These are phyloP conservation scores for Knufia petricola DNA, from an alignment of 2,329 filamentous ascomycete species.

Conservation along the genomic window DNA sequence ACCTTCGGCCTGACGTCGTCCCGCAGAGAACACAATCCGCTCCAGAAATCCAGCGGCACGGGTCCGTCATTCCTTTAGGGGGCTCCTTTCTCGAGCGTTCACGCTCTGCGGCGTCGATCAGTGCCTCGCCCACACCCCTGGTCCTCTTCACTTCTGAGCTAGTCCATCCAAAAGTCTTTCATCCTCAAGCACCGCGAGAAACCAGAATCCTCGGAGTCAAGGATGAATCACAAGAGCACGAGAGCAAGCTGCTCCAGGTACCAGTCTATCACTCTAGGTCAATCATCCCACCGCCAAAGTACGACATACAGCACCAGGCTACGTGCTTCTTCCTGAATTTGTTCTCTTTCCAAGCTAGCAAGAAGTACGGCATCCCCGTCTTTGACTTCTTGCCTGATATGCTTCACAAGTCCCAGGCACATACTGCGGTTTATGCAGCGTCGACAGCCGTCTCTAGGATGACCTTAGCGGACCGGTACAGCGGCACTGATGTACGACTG, in stretches of 20 bases:
- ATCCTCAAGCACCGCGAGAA: neutral
- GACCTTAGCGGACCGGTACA: slow-evolving; percentile 21
- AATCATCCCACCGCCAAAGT: slow-evolving; percentile 13
- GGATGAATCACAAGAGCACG: neutral
- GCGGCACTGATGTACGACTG: slow-evolving; percentile 18
- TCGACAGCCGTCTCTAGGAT: slow-evolving; percentile 20
- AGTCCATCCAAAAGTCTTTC: neutral
- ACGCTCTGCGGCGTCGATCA: neutral
- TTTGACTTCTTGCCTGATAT: slow-evolving; percentile 20
- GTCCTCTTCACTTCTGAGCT: neutral
- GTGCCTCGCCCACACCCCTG: neutral
- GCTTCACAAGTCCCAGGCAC: slow-evolving; percentile 11
- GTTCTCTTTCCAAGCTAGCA: slow-evolving; percentile 20
- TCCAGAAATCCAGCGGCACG: neutral
- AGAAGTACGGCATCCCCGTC: slow-evolving; percentile 19
- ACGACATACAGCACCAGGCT: slow-evolving; percentile 21
- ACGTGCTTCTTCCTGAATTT: slow-evolving; percentile 22
- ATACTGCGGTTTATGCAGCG: slow-evolving; percentile 14
- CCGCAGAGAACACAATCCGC: neutral
- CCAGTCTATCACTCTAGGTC: neutral
- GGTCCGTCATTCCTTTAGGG: neutral
- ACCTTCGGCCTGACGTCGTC: slow-evolving; percentile 9
- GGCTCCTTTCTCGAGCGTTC: neutral
- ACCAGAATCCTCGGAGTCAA: slow-evolving; percentile 1
- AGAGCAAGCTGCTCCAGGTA: neutral